A percentile compares a stretch with the other conserved stretches of the same genome.
These are phyloP conservation scores for Hydrangea macrophylla DNA, from an alignment of 148 eudicot genomes.

Conservation along the genomic window DNA sequence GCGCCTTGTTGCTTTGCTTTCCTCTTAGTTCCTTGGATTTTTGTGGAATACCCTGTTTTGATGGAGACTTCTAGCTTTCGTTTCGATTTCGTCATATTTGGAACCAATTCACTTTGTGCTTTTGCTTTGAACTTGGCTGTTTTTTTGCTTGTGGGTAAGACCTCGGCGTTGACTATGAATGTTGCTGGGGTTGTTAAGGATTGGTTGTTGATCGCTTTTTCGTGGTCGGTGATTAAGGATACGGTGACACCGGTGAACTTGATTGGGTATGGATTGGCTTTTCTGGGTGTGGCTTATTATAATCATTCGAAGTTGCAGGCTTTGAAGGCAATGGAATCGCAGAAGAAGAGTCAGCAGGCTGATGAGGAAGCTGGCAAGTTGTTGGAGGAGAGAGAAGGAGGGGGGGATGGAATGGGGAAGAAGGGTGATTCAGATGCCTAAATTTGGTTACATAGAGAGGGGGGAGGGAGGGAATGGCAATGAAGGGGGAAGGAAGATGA, in stretches of 20 bases:
- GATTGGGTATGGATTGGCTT: constrained; percentile 56
- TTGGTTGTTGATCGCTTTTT: constrained; percentile 60
- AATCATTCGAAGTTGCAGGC: constrained; percentile 53
- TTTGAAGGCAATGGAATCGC: constrained; percentile 55
- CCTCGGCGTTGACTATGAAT: constrained; percentile 72
- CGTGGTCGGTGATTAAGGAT: constrained; percentile 72
- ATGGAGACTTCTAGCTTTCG: constrained; percentile 25
- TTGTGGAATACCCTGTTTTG: constrained; percentile 51
- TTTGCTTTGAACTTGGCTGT: constrained; percentile 69
- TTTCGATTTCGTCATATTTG: constrained; percentile 46
- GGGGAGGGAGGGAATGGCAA: background rate
- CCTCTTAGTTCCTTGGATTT: constrained; percentile 50
- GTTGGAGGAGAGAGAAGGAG: constrained; percentile 34
- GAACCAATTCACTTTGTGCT: constrained; percentile 53
- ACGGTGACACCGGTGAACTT: constrained; percentile 52
- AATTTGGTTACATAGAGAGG: background rate
- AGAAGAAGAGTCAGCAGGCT: constrained; percentile 36
- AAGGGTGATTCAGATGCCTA: constrained; percentile 25
- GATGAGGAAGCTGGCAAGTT: constrained; percentile 35
- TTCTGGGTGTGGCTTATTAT: constrained; percentile 55
- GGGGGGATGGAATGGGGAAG: constrained; percentile 23
- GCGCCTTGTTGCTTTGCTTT: constrained; percentile 57
- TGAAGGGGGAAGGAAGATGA: background rate
- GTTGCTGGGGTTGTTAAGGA: constrained; percentile 74
- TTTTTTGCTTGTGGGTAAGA: constrained; percentile 63